A percentile compares a stretch with the other conserved stretches of the same genome.
Conservation (phyloP, 2,329 filamentous ascomycete genomes). For the Pseudogymnoascus sp. region DNA sequence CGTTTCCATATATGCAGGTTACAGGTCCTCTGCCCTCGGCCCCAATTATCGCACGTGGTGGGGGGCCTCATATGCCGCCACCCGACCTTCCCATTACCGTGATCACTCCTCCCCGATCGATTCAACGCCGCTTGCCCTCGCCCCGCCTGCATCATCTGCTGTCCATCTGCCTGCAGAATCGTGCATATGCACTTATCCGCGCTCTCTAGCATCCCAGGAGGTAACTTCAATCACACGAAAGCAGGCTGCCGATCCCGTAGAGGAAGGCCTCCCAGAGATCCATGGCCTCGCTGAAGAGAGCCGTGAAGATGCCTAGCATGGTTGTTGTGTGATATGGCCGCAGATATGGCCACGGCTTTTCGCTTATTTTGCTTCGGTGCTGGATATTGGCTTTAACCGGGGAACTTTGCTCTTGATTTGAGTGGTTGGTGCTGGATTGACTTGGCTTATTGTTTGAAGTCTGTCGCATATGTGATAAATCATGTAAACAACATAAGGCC, state of each 20-base stretch:
- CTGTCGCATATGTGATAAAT: neutral
- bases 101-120: neutral
- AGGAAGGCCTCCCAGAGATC: slow-evolving; percentile 22
- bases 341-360: neutral
- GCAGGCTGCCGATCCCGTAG: slow-evolving; percentile 14
- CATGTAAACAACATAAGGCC: neutral
- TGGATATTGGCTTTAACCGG: neutral
- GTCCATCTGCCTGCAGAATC: neutral
- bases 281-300: slow-evolving; percentile 19
- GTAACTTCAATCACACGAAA: neutral
- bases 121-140: neutral
- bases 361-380: neutral
- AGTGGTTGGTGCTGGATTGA: neutral
- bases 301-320: slow-evolving; percentile 19
- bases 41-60: neutral
- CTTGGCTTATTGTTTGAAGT: neutral
- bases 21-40: neutral
- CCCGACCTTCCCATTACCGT: neutral
- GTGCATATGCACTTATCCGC: slow-evolving; percentile 4
- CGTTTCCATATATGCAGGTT: neutral
- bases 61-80: neutral
- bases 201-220: neutral
- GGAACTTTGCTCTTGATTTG: neutral
- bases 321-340: slow-evolving; percentile 4
- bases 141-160: neutral